Percentiles rank a stretch among this genome's conserved stretches.
Conservation (phyloP, 108 stramenopile genomes). For the Stephanodiscus triporus region DNA sequence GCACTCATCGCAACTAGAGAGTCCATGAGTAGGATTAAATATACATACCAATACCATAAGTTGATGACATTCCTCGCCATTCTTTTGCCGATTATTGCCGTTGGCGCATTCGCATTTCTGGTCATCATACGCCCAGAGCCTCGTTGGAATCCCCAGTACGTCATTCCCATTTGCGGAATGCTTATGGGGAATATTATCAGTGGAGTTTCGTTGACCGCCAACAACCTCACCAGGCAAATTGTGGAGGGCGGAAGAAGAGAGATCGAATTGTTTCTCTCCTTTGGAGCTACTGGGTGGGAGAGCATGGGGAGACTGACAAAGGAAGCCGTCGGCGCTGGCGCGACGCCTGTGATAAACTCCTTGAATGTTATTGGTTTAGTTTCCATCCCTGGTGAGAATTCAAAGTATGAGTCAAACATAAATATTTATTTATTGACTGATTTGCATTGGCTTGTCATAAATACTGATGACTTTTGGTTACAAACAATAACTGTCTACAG, state of each 20-base stretch:
- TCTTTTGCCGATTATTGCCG: slow-evolving; percentile 49
- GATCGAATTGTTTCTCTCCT: slow-evolving; percentile 65
- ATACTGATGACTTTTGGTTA: not conserved
- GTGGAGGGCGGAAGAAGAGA: slow-evolving; percentile 58
- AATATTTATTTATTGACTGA: not conserved
- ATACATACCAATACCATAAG: slow-evolving; percentile 66
- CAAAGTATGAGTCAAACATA: not conserved
- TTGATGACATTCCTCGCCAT: slow-evolving; percentile 53
- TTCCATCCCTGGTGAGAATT: slow-evolving; percentile 71
- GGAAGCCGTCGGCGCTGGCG: slow-evolving; percentile 54
- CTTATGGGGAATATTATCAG: slow-evolving; percentile 86
- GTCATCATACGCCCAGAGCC: slow-evolving; percentile 67
- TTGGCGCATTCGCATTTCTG: slow-evolving; percentile 72
- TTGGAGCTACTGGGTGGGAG: slow-evolving; percentile 64
- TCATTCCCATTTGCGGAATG: slow-evolving; percentile 91
- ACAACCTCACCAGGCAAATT: slow-evolving; percentile 60
- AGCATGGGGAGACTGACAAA: slow-evolving; percentile 51
- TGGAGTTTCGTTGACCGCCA: slow-evolving; percentile 68
- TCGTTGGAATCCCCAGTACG: slow-evolving; percentile 78
- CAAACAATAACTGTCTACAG: not conserved
- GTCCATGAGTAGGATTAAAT: slow-evolving; percentile 67
- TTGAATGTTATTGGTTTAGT: slow-evolving; percentile 84
- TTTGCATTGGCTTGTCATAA: not conserved
- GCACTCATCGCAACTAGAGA: slow-evolving; percentile 75
- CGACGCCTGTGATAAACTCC: slow-evolving; percentile 61